phyloP scores from a whole-genome alignment of 2,329 filamentous ascomycete species.

The Dactylellina haptotyla region DNA sequence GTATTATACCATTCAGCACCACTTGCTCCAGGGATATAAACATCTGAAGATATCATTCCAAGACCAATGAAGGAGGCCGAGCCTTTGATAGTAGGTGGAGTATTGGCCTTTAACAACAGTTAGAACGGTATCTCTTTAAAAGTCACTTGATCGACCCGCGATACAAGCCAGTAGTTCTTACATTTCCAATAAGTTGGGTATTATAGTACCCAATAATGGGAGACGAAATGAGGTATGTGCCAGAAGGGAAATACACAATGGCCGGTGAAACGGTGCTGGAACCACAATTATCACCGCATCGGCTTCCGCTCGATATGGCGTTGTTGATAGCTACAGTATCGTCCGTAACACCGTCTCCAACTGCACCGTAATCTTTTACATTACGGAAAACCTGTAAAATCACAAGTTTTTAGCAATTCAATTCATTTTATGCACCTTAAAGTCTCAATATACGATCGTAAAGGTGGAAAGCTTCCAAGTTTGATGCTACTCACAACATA shows the following conservation, averaged over 20 bases:
- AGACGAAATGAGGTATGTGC: conserved; percentile 82
- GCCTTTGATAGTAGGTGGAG: conserved; percentile 70
- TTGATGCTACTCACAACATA: neutral
- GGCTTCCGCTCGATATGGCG: conserved; percentile 73
- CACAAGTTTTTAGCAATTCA: neutral
- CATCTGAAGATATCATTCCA: conserved; percentile 76
- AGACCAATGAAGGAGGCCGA: conserved; percentile 74
- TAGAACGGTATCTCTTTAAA: neutral
- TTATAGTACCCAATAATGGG: conserved; percentile 90
- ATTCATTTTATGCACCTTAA: neutral
- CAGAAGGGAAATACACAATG: conserved; percentile 88
- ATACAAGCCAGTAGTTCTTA: conserved; percentile 64
- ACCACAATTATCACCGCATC: conserved; percentile 83
- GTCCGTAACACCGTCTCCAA: conserved; percentile 58
- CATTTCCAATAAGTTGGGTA: conserved; percentile 90
- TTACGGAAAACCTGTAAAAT: conserved; percentile 21
- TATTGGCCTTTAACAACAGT: conserved; percentile 20
- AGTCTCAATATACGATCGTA: neutral
- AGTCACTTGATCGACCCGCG: neutral
- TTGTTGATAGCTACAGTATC: conserved; percentile 61
- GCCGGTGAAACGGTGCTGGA: conserved; percentile 85
- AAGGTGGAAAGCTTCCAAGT: neutral
- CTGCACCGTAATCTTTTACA: conserved; percentile 53
- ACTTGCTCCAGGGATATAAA: conserved; percentile 71
- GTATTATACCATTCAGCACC: conserved; percentile 62